phyloP scores from a whole-genome alignment of 768 basidiomycete species.

The Leccinum subgranulosum region DNA sequence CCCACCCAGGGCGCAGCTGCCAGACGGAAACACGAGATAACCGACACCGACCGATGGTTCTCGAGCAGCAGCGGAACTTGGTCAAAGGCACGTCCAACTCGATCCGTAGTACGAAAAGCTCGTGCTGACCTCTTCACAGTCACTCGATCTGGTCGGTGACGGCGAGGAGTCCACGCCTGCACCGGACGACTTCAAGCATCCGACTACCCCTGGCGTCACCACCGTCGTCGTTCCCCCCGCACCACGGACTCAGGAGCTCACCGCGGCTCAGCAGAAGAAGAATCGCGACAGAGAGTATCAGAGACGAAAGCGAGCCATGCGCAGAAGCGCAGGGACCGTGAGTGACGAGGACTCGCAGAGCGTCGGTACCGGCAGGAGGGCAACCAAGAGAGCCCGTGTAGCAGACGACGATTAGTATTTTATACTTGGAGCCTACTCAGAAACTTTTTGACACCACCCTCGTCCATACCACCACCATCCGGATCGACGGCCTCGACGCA shows the following conservation, averaged over 20 bases:
- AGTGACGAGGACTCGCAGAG: slow-evolving; percentile 69
- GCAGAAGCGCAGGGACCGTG: slow-evolving; percentile 60
- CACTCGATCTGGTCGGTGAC: slow-evolving; percentile 71
- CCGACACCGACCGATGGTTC: slow-evolving; percentile 76
- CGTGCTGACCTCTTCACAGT: slow-evolving; percentile 40
- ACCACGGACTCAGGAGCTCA: slow-evolving; percentile 61
- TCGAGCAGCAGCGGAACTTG: slow-evolving; percentile 77
- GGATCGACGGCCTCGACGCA: slow-evolving; percentile 83
- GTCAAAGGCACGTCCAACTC: slow-evolving; percentile 51
- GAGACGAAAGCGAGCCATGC: slow-evolving; percentile 65
- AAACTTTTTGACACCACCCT: slow-evolving; percentile 49
- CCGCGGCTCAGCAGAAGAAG: slow-evolving; percentile 73
- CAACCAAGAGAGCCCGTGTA: slow-evolving; percentile 66
- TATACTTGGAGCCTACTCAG: slow-evolving; percentile 45
- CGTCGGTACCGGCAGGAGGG: slow-evolving; percentile 48
- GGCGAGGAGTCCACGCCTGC: slow-evolving; percentile 59
- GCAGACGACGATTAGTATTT: slow-evolving; percentile 58
- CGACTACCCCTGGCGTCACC: slow-evolving; percentile 68
- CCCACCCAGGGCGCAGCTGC: slow-evolving; percentile 49
- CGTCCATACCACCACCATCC: slow-evolving; percentile 63
- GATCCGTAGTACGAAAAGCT: neutral
- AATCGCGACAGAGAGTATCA: slow-evolving; percentile 80
- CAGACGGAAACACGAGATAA: slow-evolving; percentile 71
- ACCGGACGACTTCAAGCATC: slow-evolving; percentile 64
- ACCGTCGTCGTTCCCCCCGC: slow-evolving; percentile 79